A percentile compares a stretch with the other conserved stretches of the same genome.
Evolutionary conservation across 2,329 filamentous ascomycete species (phyloP).

Genomic region (Domatiomyces globalis): DNA sequence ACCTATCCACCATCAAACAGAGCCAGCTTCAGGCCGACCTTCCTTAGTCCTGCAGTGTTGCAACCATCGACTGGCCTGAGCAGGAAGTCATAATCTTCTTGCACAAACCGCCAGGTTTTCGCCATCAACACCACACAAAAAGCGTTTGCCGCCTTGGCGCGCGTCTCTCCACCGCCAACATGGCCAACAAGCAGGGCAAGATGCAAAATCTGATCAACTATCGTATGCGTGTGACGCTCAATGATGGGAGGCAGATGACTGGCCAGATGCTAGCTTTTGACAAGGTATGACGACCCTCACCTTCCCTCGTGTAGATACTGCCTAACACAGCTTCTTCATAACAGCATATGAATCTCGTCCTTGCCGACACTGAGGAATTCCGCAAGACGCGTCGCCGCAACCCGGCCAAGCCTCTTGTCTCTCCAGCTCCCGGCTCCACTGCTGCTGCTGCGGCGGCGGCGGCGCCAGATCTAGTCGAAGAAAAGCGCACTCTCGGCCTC

Average conservation of each 20-base stretch:
- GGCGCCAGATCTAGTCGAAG: constrained; percentile 49
- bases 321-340: constrained; percentile 2
- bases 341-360: constrained; percentile 97
- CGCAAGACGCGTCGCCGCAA: constrained; percentile 77
- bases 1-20: not conserved
- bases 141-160: constrained; percentile 31
- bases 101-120: no score
- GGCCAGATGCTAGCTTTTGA: constrained; percentile 98
- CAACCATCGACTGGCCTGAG: constrained; percentile 15
- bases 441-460: constrained; percentile 56
- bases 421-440: constrained; percentile 48
- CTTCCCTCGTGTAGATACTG: not conserved
- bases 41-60: constrained; percentile 2
- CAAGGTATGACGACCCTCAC: constrained; percentile 53
- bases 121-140: no score
- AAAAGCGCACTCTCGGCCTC: constrained; percentile 92
- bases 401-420: constrained; percentile 49
- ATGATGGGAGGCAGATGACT: constrained; percentile 90
- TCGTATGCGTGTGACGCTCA: constrained; percentile 92
- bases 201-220: constrained; percentile 90
- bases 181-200: constrained; percentile 95
- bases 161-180: constrained; percentile 32
- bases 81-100: not conserved
- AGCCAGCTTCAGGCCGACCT: constrained; percentile 5
- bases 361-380: constrained; percentile 97